Conservation (phyloP, 169 alveolate species). For the Cryptosporidium sp. region DNA sequence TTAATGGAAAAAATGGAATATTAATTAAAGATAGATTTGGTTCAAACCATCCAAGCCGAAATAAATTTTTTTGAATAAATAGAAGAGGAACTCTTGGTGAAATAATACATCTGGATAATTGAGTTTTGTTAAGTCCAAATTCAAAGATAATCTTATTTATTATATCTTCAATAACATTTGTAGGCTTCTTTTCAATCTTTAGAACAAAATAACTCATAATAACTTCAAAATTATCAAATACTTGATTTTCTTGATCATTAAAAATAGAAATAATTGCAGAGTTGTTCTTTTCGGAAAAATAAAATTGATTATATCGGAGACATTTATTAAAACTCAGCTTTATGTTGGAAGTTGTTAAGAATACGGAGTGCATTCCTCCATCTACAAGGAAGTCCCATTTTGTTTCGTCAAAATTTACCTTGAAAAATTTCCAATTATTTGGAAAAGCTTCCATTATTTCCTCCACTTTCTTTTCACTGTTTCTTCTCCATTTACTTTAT, state of each 20-base stretch:
- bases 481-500: neutral
- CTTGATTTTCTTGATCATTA: neutral
- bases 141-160: slow-evolving; percentile 3
- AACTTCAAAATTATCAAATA: neutral
- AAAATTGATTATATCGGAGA: neutral
- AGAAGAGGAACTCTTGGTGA: slow-evolving; percentile 25
- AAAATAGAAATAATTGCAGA: neutral
- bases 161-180: neutral
- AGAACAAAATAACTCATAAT: neutral
- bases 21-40: slow-evolving; percentile 4
- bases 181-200: neutral
- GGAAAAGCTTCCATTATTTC: neutral
- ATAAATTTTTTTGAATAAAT: neutral
- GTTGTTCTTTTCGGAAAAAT: neutral
- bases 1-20: neutral
- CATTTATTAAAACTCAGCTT: neutral
- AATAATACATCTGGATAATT: neutral
- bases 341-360: slow-evolving; percentile 25
- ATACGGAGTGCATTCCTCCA: slow-evolving; percentile 64
- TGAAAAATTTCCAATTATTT: slow-evolving; percentile 20
- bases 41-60: slow-evolving; percentile 26
- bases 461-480: too few relatives aligned
- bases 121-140: slow-evolving; percentile 7
- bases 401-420: neutral
- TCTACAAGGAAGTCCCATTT: slow-evolving; percentile 34